Conservation (phyloP, 352 stramenopile genomes). For the Phytophthora cryptogea region DNA sequence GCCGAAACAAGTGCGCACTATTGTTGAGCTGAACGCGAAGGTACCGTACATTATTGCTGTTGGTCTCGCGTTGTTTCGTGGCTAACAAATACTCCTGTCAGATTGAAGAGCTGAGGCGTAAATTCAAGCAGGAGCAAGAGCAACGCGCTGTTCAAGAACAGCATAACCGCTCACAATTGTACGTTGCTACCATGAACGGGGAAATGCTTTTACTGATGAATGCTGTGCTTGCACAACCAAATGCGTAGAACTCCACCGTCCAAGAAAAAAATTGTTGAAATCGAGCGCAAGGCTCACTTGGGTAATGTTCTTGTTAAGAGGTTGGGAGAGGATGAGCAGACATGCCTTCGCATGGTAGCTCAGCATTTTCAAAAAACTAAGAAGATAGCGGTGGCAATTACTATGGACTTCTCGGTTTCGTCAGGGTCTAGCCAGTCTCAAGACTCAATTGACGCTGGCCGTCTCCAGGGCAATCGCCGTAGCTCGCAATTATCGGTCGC, state of each 20-base stretch:
- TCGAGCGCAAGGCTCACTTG: constrained; percentile 6
- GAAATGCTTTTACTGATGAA: too few relatives aligned
- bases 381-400: constrained; percentile 4
- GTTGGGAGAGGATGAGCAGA: not conserved
- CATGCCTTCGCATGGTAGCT: too few relatives aligned
- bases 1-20: constrained; percentile 16
- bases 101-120: constrained; percentile 12
- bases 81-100: constrained; percentile 12
- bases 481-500: constrained; percentile 25
- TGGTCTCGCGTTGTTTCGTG: not conserved
- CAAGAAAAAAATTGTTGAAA: constrained; percentile 13
- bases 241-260: constrained; percentile 27
- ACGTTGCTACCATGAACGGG: constrained; percentile 2
- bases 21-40: constrained; percentile 23
- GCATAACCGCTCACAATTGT: constrained; percentile 11
- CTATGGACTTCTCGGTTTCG: not conserved
- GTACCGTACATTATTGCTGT: constrained; percentile 4
- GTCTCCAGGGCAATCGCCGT: constrained; percentile 7
- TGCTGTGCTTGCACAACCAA: too few relatives aligned
- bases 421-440: constrained; percentile 39
- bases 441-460: constrained; percentile 30
- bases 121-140: constrained; percentile 9
- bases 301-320: not conserved
- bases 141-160: constrained; percentile 2
- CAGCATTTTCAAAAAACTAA: not conserved